phyloP scores from a whole-genome alignment of 2,329 filamentous ascomycete species.

The Paramyrothecium roridum region DNA sequence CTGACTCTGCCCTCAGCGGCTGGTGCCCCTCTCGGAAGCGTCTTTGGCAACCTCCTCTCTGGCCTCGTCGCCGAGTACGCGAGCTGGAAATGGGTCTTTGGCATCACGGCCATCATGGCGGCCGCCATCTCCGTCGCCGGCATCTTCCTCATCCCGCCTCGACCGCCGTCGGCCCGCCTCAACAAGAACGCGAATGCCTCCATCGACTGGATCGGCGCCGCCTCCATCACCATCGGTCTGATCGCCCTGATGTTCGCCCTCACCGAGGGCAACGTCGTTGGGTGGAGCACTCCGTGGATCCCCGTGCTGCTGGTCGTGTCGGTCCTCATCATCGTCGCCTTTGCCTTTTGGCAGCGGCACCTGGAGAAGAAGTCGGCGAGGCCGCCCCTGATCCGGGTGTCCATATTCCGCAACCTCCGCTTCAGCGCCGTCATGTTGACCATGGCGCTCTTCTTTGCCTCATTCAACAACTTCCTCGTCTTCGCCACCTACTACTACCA shows the following conservation, averaged over 20 bases:
- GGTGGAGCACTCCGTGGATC: constrained; percentile 64
- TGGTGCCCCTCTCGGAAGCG: constrained; percentile 60
- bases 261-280: constrained; percentile 66
- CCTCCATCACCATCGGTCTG: constrained; percentile 59
- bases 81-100: constrained; percentile 67
- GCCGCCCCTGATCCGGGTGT: constrained; percentile 64
- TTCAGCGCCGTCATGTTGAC: constrained; percentile 64
- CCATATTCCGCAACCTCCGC: constrained; percentile 55
- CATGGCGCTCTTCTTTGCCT: constrained; percentile 64
- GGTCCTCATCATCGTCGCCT: constrained; percentile 50
- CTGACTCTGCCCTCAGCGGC: constrained; percentile 38
- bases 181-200: constrained; percentile 24
- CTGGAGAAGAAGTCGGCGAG: constrained; percentile 26
- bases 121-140: constrained; percentile 54
- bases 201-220: constrained; percentile 66
- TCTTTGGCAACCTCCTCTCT: constrained; percentile 63
- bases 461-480: constrained; percentile 66
- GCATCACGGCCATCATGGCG: constrained; percentile 58
- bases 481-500: constrained; percentile 71
- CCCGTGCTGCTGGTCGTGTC: constrained; percentile 57
- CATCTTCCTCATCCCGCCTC: constrained; percentile 56
- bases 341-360: constrained; percentile 58
- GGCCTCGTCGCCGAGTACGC: constrained; percentile 62
- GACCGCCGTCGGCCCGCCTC: constrained; percentile 16
- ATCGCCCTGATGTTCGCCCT: constrained; percentile 63